phyloP scores from a whole-genome alignment of 179 eudicot genomes.

The Amaranthus tricolor region DNA sequence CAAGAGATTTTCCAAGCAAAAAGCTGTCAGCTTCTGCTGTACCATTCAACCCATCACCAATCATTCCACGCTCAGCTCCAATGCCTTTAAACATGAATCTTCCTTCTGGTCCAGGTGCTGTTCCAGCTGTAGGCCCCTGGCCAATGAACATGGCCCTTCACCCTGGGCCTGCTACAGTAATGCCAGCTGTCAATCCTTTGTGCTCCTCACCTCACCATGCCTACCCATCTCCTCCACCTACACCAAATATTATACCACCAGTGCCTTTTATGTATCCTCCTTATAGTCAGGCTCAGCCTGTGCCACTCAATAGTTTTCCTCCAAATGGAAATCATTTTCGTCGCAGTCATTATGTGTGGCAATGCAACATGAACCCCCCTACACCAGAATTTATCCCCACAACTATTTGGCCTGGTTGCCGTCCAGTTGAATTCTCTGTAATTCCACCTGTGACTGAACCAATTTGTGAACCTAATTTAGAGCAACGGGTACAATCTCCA shows the following conservation, averaged over 20 bases:
- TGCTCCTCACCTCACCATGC: slow-evolving; percentile 72
- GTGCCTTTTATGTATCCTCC: slow-evolving; percentile 88
- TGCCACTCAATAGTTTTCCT: slow-evolving; percentile 58
- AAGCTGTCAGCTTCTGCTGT: slow-evolving; percentile 94
- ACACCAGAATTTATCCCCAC: slow-evolving; percentile 53
- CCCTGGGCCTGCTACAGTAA: slow-evolving; percentile 50
- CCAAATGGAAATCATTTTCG: slow-evolving; percentile 55
- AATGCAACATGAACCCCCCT: slow-evolving; percentile 49
- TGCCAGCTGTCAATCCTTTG: slow-evolving; percentile 48
- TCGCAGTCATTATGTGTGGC: slow-evolving; percentile 82
- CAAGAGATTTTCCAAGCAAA: slow-evolving; percentile 52
- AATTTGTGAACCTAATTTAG: slow-evolving; percentile 43
- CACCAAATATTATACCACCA: slow-evolving; percentile 77
- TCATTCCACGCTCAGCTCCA: slow-evolving; percentile 45
- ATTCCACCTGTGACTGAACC: slow-evolving; percentile 66
- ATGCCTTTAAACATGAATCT: slow-evolving; percentile 55
- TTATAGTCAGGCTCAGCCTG: slow-evolving; percentile 63
- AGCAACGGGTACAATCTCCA: slow-evolving; percentile 40
- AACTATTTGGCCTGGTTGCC: slow-evolving; percentile 69
- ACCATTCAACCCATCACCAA: slow-evolving; percentile 78
- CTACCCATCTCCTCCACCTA: slow-evolving; percentile 82
- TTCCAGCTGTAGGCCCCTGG: slow-evolving; percentile 72
- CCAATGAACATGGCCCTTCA: slow-evolving; percentile 76
- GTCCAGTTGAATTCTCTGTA: slow-evolving; percentile 64
- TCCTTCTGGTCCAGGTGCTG: slow-evolving; percentile 56